Evolutionary conservation across 148 eudicot species (phyloP), one percentile per base, ranked within the genome.

Genomic region (Rhododendron ferrugineum): DNA sequence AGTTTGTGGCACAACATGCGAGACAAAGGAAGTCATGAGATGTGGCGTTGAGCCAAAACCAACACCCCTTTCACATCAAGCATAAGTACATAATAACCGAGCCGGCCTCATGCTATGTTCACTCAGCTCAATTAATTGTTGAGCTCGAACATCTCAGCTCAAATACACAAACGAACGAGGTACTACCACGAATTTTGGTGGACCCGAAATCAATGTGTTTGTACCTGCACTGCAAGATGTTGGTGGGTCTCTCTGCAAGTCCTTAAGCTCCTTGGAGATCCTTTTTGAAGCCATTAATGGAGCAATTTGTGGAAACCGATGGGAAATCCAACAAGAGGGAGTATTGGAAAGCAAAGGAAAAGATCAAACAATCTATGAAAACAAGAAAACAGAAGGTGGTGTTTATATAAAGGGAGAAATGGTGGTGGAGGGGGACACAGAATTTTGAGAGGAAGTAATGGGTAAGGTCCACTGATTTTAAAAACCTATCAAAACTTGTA

Each of bases 151-250:
- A 66, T 18, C 34, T 66, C 15, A n/a, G 11, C 73, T 66, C 16
- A 11, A 28, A 66, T 26, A 11, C 73, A 28, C 73, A 3, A 26
- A n/a, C 15, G 34, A 66, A 11, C 16, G 0, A 66, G 36, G 36
- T 30, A 70, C 37, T 30, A 70, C 20, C 20, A 0, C 0, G 64
- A 18, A 20, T 78, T 82, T 79, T 20, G 37, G 2, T n/a, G 23
- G 13, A 11, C 13, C 42, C 44, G 15, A 37, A 70, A 56, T 58
- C 70, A 11, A 9, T 58, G n/a, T 4, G 36, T 72, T 20, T 28
- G 32, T 85, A 91, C 96, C 96, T 83, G 96, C 96, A 76, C 96
- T 93, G 90, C 96, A 93, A 37, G 96, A 93, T 77, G 92, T 86
- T 54, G 96, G 96, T 0, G 96, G 96, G 86, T 93, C 96, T 88